Evolutionary conservation across 202 grass and related monocot genomes (phyloP).

Genomic region (Brachypodium distachyon): DNA sequence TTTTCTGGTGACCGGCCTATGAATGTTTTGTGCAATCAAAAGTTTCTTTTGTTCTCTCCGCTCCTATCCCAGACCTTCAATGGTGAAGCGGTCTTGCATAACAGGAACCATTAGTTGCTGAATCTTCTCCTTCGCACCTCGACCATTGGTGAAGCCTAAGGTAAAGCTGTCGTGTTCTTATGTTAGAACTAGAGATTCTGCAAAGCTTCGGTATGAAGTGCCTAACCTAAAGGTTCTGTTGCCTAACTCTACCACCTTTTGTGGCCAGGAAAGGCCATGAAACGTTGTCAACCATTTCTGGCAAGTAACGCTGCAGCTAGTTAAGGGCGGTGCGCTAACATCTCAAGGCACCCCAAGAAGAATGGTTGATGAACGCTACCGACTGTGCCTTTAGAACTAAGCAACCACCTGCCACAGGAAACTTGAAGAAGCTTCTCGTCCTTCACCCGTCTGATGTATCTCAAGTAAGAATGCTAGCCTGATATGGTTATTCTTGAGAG

Average conservation of each 20-base stretch:
- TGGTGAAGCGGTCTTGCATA: not conserved
- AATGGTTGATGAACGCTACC: not conserved
- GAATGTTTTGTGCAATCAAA: not conserved
- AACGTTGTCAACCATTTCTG: constrained; percentile 22
- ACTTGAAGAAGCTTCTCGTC: not conserved
- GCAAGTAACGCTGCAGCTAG: not conserved
- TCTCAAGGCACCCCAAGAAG: not conserved
- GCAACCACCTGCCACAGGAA: constrained; percentile 34
- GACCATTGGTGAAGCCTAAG: not conserved
- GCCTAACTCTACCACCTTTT: constrained; percentile 33
- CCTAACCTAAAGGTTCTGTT: constrained; percentile 39
- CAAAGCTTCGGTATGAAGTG: constrained; percentile 4
- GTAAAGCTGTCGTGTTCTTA: not conserved
- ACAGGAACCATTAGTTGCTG: not conserved
- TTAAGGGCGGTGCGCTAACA: not conserved
- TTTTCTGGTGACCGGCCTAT: not conserved
- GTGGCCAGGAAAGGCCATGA: not conserved
- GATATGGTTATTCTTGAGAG: not conserved
- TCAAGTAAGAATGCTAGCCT: not conserved
- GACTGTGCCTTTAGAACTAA: constrained; percentile 25
- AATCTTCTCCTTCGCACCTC: not conserved
- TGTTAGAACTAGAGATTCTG: not conserved
- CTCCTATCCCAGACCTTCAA: not conserved
- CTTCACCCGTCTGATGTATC: not conserved
- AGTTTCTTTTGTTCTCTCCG: not conserved